Base-by-base conservation (phyloP, 768 basidiomycete genomes). In the Clitopilus hobsonii region DNA sequence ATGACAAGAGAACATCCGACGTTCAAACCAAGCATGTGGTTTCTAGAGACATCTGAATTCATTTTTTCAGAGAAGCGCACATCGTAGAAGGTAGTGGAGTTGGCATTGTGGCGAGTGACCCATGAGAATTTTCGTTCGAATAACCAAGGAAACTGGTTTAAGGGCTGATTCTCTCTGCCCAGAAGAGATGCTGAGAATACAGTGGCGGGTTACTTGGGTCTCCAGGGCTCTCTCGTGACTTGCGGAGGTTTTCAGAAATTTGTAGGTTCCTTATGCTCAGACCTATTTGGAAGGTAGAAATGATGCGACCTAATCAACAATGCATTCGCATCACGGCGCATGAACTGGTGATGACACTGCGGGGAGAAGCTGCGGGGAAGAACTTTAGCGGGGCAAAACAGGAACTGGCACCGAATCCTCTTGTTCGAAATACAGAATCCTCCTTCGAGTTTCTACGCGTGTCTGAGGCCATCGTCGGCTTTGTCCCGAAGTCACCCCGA, bases 41-140 rank as follows among this genome's bases (percentile, higher is more conserved):
- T 20, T 47, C 3, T 13, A 32, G n/a, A 13, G 7, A n/a, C 18
- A 24, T 27, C 48, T 0, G 27, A 13, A 50, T 13, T 28, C 25
- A 24, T 25, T 38, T 25, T 23, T 27, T 47, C 54, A 54, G 52
- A 56, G 28, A 55, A 58, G 20, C 36, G 27, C 22, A n/a, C 38
- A 51, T 51, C 53, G 30, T 23, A 2, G 28, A 47, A 53, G 48
- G 18, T 8, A 20, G 41, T 45, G 41, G 32, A 45, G 22, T 45
- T 18, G 8, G n/a, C 41, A 18, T 18, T 45, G 41, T 45, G 41
- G 41, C 41, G 41, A 18, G n/a, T 45, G 22, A 20, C 10, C n/a
- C 22, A 23, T 20, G 41, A 45, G 22, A 18, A 23, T 18, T 16
- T 32, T 45, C 41, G 22, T 20, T 23, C 14, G 22, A 18, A 45